Base-by-base conservation (phyloP, 164 flowering plant genomes). In the Sextonia rubra region DNA sequence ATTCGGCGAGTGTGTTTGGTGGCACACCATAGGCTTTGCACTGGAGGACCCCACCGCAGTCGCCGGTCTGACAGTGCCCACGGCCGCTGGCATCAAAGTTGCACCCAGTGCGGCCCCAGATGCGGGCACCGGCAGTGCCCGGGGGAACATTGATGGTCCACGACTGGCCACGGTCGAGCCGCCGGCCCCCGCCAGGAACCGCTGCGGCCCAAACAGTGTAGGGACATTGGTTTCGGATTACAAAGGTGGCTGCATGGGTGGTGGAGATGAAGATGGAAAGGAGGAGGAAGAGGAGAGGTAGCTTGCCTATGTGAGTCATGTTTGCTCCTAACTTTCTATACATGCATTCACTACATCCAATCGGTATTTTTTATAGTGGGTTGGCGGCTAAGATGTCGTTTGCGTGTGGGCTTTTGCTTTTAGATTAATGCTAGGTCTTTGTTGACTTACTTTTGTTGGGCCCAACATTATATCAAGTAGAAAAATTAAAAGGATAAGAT, bases 1-100 rank as follows among this genome's bases (percentile, higher is more conserved):
- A 82, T 64, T 84, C 86, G 1, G 86, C 86, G 11, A 84, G 76
- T 0, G 86, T 82, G 69, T 76, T 80, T 0, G 86, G 86, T 3
- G 83, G 80, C 0, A 11, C 3, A 18, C 86, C 83, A 2, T n/a
- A 84, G 61, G 26, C 74, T 12, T 8, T 23, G 74, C 84, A 83
- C 5, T 60, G 20, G 6, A 83, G 80, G 23, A 76, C 47, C 0
- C 84, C 85, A 18, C 68, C 74, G 18, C 83, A 83, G 60, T 83
- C 83, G 0, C 85, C 85, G 2, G 83, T 83, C 64, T 80, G 66
- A 62, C 85, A 83, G 1, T 56, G 24, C 26, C 83, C 85, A 1
- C 76, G 72, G 2, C 83, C 85, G 7, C 76, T 55, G 0, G 52
- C 78, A 47, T 84, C 78, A 60, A 82, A 84, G 71, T 52, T 69